Evolutionary conservation across 257 asterid genomes (phyloP).

Genomic region (Solanum gandarillasii): DNA sequence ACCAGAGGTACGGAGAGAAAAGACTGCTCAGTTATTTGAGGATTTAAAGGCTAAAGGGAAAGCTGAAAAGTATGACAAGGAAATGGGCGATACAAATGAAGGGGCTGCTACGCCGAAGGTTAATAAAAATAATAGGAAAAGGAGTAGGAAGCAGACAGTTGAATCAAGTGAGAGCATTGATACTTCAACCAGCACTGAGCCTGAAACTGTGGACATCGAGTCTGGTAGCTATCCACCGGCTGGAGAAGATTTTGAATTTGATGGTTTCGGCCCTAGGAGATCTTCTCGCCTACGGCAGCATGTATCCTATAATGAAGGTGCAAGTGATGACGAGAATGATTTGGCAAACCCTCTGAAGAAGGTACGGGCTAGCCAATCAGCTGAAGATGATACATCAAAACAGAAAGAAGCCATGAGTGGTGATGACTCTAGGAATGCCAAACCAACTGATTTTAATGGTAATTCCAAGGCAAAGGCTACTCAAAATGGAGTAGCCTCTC

Average conservation of each 20-base stretch:
- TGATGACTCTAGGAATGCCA: slow-evolving; percentile 8
- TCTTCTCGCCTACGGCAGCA: slow-evolving; percentile 55
- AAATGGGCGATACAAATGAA: slow-evolving; percentile 3
- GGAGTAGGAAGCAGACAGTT: slow-evolving; percentile 24
- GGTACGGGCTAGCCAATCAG: slow-evolving; percentile 18
- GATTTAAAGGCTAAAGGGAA: slow-evolving; percentile 13
- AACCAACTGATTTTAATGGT: slow-evolving; percentile 5
- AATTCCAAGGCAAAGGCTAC: slow-evolving; percentile 10
- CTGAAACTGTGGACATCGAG: slow-evolving; percentile 20
- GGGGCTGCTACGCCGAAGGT: slow-evolving; percentile 10
- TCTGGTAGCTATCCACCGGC: slow-evolving; percentile 13
- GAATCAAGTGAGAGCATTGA: slow-evolving; percentile 56
- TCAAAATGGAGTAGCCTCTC: slow-evolving; percentile 12
- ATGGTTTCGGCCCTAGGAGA: slow-evolving; percentile 26
- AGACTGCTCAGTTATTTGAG: slow-evolving; percentile 12
- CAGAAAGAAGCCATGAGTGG: slow-evolving; percentile 8
- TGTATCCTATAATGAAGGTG: slow-evolving; percentile 46
- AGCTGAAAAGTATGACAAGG: not conserved
- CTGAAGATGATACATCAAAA: slow-evolving; percentile 9
- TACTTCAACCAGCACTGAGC: slow-evolving; percentile 33
- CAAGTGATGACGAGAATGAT: slow-evolving; percentile 31
- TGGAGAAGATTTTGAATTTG: slow-evolving; percentile 19
- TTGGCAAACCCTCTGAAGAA: slow-evolving; percentile 21
- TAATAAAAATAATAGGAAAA: slow-evolving; percentile 30
- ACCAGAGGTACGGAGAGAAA: slow-evolving; percentile 16